Evolutionary conservation across 257 asterid genomes (phyloP).

Genomic region (Eustoma russellianum): DNA sequence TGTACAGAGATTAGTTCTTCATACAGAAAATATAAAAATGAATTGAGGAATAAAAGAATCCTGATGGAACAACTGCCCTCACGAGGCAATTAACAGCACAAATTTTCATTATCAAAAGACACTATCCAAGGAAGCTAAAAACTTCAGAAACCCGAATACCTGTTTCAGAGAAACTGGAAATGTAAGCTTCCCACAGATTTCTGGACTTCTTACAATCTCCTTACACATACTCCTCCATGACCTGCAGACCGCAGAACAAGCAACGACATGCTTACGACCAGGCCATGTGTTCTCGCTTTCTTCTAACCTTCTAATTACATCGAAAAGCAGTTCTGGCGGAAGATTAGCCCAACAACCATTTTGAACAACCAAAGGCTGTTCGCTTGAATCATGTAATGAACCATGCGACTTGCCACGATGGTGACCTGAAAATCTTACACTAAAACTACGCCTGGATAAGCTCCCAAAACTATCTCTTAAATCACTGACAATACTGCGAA

Average conservation of each 20-base stretch:
- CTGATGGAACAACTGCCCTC: no score
- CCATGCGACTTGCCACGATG: conserved; percentile 67
- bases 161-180: conserved; percentile 90
- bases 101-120: background rate
- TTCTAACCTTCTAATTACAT: conserved; percentile 77
- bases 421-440: conserved; percentile 59
- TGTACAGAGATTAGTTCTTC: background rate
- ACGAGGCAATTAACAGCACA: no score
- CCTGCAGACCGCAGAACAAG: conserved; percentile 83
- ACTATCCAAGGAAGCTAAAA: background rate
- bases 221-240: conserved; percentile 88
- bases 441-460: conserved; percentile 73
- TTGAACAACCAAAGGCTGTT: conserved; percentile 56
- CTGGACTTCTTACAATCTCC: conserved; percentile 76
- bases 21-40: no score
- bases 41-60: no score
- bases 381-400: conserved; percentile 51
- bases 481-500: conserved; percentile 85
- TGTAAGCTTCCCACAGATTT: conserved; percentile 73
- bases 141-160: conserved; percentile 22
- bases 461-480: conserved; percentile 85
- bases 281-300: conserved; percentile 97
- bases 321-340: conserved; percentile 82
- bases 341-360: conserved; percentile 85
- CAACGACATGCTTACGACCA: conserved; percentile 73